These are phyloP conservation scores for Pseudopithomyces maydicus DNA, from an alignment of 2,329 filamentous ascomycete species.

Conservation along the genomic window DNA sequence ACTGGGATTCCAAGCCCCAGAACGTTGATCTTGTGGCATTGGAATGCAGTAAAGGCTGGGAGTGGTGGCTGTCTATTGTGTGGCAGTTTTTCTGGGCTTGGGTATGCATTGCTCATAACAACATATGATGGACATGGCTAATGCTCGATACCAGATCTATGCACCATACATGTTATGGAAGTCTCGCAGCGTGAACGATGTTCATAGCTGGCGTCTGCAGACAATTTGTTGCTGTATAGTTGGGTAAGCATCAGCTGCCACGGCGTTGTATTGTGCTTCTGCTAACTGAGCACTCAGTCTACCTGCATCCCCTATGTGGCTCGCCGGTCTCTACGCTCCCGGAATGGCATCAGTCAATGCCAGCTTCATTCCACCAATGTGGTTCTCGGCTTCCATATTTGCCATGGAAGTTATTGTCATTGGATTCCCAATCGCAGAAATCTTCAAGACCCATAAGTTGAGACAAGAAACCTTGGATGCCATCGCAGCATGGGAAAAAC, in stretches of 20 bases:
- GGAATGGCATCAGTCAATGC: slow-evolving; percentile 31
- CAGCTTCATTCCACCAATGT: slow-evolving; percentile 31
- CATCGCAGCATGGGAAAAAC: slow-evolving; percentile 39
- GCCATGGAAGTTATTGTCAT: slow-evolving; percentile 39
- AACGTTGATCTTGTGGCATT: slow-evolving; percentile 23
- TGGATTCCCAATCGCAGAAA: slow-evolving; percentile 35
- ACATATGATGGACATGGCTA: not conserved
- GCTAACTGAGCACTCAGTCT: slow-evolving; percentile 25
- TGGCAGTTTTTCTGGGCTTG: slow-evolving; percentile 46
- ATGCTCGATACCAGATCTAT: slow-evolving; percentile 22
- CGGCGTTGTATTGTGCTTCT: not conserved
- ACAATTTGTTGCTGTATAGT: slow-evolving; percentile 40
- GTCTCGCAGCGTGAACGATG: slow-evolving; percentile 38
- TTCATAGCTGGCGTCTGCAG: slow-evolving; percentile 39
- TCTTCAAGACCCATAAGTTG: slow-evolving; percentile 32
- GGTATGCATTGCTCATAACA: not conserved
- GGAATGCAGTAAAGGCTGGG: slow-evolving; percentile 40
- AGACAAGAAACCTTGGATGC: slow-evolving; percentile 40
- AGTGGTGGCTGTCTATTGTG: slow-evolving; percentile 43
- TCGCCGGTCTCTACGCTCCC: slow-evolving; percentile 38
- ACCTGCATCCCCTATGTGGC: slow-evolving; percentile 40
- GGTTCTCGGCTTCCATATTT: slow-evolving; percentile 40
- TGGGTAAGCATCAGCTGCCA: slow-evolving; percentile 25
- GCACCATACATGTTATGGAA: slow-evolving; percentile 43
- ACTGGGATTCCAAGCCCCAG: slow-evolving; percentile 33